Base-by-base conservation (phyloP, 2,329 filamentous ascomycete species). In the Trichophyton benhamiae region DNA sequence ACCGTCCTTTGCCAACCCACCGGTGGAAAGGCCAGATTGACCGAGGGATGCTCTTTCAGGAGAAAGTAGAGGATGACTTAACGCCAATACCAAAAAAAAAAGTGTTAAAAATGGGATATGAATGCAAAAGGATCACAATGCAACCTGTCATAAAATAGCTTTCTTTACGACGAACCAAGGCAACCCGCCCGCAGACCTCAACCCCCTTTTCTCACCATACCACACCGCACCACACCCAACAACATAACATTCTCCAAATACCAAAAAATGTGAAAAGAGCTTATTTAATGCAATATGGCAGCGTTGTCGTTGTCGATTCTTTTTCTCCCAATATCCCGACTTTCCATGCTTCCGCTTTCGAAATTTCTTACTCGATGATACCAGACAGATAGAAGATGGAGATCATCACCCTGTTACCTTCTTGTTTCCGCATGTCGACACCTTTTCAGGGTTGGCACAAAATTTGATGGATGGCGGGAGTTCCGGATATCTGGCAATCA, bases 11-110 rank as follows among this genome's bases (percentile, higher is more conserved):
- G 94, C 89, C 94, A 99, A 81, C 94, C 94, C 70, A 99, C 94
- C 72, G 94, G 94, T 86, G 94, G 94, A 76, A 99, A 99, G 86
- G 94, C 94, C 77, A 86, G 94, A 79, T 84, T 99, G 76, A 99
- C 94, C 69, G 94, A 99, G 87, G 94, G 94, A 79, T 99, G 94
- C 89, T 97, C 94, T 78, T 99, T 99, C 90, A 88, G 94, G 83
- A 91, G 91, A 84, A 99, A 99, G 92, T 99, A 97, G 69, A 75
- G 30, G 63, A 57, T 25, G 53, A 44, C 46, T 44, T 55, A 53
- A 52, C 52, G 55, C 30, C 41, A 55, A 59, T 61, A 41, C 57
- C 27, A 30, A 30, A n/a, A 30, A n/a, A 30, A 48, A 57, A 49
- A 22, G 41, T 59, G 55, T 57, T 44, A 17, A 58, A 57, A 58